Conservation (phyloP, 2,329 filamentous ascomycete genomes). For the Sporothrix pallida region DNA sequence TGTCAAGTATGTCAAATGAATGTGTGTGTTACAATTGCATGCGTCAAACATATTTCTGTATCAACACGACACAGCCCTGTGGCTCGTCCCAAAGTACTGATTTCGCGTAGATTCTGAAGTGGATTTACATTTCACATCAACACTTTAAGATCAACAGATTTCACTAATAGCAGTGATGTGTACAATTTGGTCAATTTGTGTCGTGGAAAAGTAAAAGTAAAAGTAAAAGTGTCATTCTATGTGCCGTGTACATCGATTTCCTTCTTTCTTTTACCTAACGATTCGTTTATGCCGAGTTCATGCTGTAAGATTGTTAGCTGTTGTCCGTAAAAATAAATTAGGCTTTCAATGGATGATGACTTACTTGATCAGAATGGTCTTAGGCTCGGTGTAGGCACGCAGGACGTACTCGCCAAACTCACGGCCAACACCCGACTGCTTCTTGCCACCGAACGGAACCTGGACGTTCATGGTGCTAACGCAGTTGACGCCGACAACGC, state of each 20-base stretch:
- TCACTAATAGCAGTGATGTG: not conserved
- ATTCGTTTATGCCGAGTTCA: constrained; percentile 5
- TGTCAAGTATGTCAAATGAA: not conserved
- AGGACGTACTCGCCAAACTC: constrained; percentile 42
- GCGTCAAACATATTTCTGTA: too few relatives aligned
- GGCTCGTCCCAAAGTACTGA: not conserved
- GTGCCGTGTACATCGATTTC: not conserved
- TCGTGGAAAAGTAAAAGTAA: not conserved
- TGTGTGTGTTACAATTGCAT: too few relatives aligned
- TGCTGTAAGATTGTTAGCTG: not conserved
- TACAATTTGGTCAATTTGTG: not conserved
- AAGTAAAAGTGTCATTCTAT: not conserved
- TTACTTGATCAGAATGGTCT: constrained; percentile 8
- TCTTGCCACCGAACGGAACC: constrained; percentile 49
- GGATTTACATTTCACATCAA: not conserved
- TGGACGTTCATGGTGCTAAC: constrained; percentile 42
- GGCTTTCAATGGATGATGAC: too few relatives aligned
- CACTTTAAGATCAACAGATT: not conserved
- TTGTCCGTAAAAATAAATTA: too few relatives aligned
- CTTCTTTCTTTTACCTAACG: not conserved
- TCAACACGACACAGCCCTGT: not conserved
- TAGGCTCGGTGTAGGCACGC: not conserved
- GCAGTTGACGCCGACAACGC: constrained; percentile 60
- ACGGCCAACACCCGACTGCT: constrained; percentile 46
- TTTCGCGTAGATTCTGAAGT: not conserved